These are phyloP conservation scores for Lactifluus echinatus DNA, from an alignment of 768 basidiomycete species.

Conservation along the genomic window DNA sequence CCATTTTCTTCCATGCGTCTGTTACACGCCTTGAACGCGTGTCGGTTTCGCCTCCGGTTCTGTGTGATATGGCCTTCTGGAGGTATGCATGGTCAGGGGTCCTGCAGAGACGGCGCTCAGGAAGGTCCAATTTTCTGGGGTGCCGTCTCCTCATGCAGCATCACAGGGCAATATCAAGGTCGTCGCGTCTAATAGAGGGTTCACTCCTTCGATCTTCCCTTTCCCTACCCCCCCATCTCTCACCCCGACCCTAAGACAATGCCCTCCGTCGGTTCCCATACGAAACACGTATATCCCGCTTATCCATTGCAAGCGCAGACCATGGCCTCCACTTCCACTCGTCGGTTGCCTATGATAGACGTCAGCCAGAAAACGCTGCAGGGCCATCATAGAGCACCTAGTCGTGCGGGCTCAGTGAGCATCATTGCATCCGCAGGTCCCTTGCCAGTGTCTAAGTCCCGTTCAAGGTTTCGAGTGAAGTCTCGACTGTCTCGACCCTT, in stretches of 20 bases:
- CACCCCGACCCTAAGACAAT: not conserved
- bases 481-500: slow-evolving; percentile 18
- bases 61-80: slow-evolving; percentile 1
- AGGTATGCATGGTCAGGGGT: slow-evolving; percentile 8
- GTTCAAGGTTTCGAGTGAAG: slow-evolving; percentile 14
- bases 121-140: slow-evolving; percentile 4
- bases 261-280: slow-evolving; percentile 2
- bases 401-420: slow-evolving; percentile 19
- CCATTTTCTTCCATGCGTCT: slow-evolving; percentile 5
- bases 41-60: slow-evolving; percentile 9
- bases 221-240: not conserved
- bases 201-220: slow-evolving; percentile 8
- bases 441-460: not conserved
- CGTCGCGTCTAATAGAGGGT: not conserved
- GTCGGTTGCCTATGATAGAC: slow-evolving; percentile 11
- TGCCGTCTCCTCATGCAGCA: slow-evolving; percentile 12
- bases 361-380: slow-evolving; percentile 5
- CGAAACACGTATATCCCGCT: not conserved
- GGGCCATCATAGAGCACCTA: slow-evolving; percentile 10
- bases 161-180: slow-evolving; percentile 13
- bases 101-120: not conserved
- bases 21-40: slow-evolving; percentile 17
- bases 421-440: not conserved
- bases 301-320: not conserved
- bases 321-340: not conserved